Evolutionary conservation across 345 rosid species (phyloP), one percentile per base, ranked within the genome.

Genomic region (Stellera chamaejasme): DNA sequence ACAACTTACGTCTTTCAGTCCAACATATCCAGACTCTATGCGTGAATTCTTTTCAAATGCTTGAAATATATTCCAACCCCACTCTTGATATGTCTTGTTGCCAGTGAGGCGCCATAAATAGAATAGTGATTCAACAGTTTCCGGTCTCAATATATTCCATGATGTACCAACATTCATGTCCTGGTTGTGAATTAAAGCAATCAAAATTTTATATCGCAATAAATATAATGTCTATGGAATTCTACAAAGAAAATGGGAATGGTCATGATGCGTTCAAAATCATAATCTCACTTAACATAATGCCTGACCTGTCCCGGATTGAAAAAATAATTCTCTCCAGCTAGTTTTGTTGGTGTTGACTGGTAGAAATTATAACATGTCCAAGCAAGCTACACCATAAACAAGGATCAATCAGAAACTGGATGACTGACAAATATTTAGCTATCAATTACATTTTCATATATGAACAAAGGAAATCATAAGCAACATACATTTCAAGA

Each of bases 61-160:
- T 71, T 90, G 78, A 57, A 94, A 94, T 55, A 94, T 94, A 71
- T 87, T 79, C 99, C 99, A 94, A 65, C 90, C 99, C 99, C 97
- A 94, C 42, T 94, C 99, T 67, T 81, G 84, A 74, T 90, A 94
- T 13, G 99, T 94, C 67, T 63, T 79, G 69, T 87, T 94, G 36
- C 99, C 99, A 27, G 99, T 94, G 26, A 90, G 62, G 43, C 99
- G 95, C 95, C 95, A 94, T 43, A 90, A 79, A 67, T 94, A 94
- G 67, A 90, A 87, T 27, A 94, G 87, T 0, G 99, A 94, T 73
- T 94, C 99, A 61, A 94, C 72, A 0, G 99, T 90, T 82, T 90
- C 99, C 27, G 99, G 99, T 63, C 99, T 77, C 75, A 90, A 51
- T 60, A 94, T 90, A 54, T 94, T 94, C 97, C 95, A 87, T 5